Conservation (phyloP, 306 rosid genomes). For the Crotalaria pallida region DNA sequence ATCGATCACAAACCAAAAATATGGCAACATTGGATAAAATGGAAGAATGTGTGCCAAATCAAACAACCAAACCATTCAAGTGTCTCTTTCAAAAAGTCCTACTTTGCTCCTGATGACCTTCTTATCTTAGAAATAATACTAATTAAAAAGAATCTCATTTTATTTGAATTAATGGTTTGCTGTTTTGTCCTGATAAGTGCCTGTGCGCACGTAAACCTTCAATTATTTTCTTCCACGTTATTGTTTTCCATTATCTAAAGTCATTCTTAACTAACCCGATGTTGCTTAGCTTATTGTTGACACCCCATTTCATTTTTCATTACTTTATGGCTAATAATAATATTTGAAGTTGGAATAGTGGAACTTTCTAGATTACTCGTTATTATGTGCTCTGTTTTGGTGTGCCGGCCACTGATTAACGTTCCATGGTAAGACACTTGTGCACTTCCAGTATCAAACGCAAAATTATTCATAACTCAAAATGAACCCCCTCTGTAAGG, state of each 20-base stretch:
- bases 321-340: slow-evolving; percentile 1
- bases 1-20: not conserved
- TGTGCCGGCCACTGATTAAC: not conserved
- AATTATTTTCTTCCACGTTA: not conserved
- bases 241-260: not conserved
- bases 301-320: not conserved
- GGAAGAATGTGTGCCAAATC: slow-evolving; percentile 13
- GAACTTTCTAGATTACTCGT: slow-evolving; percentile 4
- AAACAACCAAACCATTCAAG: not conserved
- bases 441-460: not conserved
- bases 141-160: not conserved
- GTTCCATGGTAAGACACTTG: not conserved
- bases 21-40: not conserved
- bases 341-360: not conserved
- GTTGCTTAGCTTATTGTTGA: not conserved
- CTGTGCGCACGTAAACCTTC: not conserved
- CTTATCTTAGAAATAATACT: not conserved
- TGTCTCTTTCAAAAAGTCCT: slow-evolving; percentile 7
- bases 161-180: not conserved
- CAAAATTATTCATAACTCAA: not conserved
- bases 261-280: not conserved
- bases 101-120: not conserved
- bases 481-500: no score
- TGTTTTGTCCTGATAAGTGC: not conserved
- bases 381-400: not conserved